Percentiles rank a stretch among this genome's conserved stretches.
Conservation (phyloP, 129 eudicot genomes). For the Flaveria linearis region DNA sequence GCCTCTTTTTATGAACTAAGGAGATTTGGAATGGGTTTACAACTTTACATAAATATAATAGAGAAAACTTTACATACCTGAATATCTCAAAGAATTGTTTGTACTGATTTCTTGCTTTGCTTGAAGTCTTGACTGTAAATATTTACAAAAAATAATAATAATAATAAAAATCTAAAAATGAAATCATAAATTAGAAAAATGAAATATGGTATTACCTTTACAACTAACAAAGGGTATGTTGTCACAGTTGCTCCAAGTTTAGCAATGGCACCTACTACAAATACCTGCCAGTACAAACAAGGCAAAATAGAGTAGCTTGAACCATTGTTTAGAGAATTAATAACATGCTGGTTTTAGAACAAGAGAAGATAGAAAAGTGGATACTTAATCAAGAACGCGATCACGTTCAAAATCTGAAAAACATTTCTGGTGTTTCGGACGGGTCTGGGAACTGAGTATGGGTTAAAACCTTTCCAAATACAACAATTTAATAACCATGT, state of each 20-base stretch:
- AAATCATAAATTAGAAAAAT: slow-evolving; percentile 5
- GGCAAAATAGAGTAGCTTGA: slow-evolving; percentile 22
- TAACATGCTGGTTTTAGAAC: slow-evolving; percentile 13
- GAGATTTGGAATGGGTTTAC: neutral
- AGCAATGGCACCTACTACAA: slow-evolving; percentile 83
- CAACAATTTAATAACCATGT: no score
- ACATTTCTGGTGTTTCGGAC: neutral
- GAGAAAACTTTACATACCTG: slow-evolving; percentile 52
- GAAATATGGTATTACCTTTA: slow-evolving; percentile 58
- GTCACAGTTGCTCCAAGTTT: slow-evolving; percentile 93
- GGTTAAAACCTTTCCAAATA: neutral
- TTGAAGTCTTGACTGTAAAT: slow-evolving; percentile 93
- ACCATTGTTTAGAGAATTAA: neutral
- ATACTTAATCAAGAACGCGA: neutral
- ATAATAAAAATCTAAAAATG: neutral
- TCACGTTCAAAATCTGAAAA: slow-evolving; percentile 18
- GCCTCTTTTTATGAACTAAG: neutral
- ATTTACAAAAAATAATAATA: slow-evolving; percentile 10
- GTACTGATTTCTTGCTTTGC: slow-evolving; percentile 96
- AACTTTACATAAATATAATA: neutral
- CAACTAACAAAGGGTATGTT: slow-evolving; percentile 92
- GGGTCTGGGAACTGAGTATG: neutral
- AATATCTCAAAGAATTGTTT: slow-evolving; percentile 69
- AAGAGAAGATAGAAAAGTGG: neutral
- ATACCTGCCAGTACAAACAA: slow-evolving; percentile 44